Evolutionary conservation across 176 grass and related monocot species (phyloP).

Genomic region (Oryza meridionalis): DNA sequence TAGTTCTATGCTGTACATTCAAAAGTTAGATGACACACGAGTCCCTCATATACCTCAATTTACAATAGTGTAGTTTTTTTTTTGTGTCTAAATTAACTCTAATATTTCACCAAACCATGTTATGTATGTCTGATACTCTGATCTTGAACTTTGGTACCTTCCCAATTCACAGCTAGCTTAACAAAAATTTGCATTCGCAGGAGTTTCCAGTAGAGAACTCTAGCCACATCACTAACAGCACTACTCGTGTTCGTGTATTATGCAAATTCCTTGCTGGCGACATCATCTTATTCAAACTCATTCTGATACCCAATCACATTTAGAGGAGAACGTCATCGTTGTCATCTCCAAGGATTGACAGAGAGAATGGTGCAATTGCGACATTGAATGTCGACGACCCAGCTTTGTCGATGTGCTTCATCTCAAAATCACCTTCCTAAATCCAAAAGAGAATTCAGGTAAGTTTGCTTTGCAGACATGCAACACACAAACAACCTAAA

Average conservation of each 20-base stretch:
- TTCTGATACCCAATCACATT: background rate
- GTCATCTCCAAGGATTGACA: conserved; percentile 74
- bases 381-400: conserved; percentile 71
- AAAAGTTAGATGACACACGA: conserved; percentile 8
- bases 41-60: background rate
- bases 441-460: conserved; percentile 10
- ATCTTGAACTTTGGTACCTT: background rate
- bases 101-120: background rate
- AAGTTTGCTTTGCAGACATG: background rate
- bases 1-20: conserved; percentile 43
- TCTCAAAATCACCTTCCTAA: conserved; percentile 87
- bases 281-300: conserved; percentile 16
- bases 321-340: conserved; percentile 40
- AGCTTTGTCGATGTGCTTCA: conserved; percentile 72
- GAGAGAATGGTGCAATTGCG: conserved; percentile 67
- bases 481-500: background rate
- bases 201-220: background rate
- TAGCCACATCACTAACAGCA: conserved; percentile 26
- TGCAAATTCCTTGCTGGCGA: conserved; percentile 4
- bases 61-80: background rate
- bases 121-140: background rate
- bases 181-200: background rate
- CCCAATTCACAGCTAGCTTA: background rate
- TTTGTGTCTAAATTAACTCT: background rate
- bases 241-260: background rate